Percentiles rank a stretch among this genome's conserved stretches.
Evolutionary conservation across 225 moss, liverwort and hornwort species (phyloP).

Genomic region (Marchantia paleacea): DNA sequence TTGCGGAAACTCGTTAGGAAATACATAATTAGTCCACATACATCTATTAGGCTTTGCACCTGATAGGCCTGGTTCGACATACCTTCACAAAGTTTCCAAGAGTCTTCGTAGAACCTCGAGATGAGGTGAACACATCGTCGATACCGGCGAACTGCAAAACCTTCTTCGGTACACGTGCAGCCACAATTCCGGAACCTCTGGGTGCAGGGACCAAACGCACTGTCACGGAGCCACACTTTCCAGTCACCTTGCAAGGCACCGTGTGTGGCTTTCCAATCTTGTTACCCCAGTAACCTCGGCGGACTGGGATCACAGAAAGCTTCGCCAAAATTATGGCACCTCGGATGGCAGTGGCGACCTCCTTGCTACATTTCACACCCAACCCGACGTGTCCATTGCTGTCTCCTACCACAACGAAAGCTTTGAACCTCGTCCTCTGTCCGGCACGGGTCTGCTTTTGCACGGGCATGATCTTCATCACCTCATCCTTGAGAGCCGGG

Average conservation of each 20-base stretch:
- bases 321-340: conserved; percentile 77
- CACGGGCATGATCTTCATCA: conserved; percentile 99
- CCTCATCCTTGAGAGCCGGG: conserved; percentile 87
- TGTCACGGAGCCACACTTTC: conserved; percentile 74
- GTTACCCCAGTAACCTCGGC: conserved; percentile 81
- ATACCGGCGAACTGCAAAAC: conserved; percentile 80
- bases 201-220: conserved; percentile 73
- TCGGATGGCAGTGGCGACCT: conserved; percentile 70
- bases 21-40: no score
- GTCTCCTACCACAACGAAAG: conserved; percentile 71
- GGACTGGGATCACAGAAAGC: conserved; percentile 69
- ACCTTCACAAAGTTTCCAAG: conserved; percentile 97
- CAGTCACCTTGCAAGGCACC: conserved; percentile 79
- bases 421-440: conserved; percentile 76
- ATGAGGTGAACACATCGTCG: conserved; percentile 85
- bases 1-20: no score
- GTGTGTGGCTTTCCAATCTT: conserved; percentile 83
- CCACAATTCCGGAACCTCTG: conserved; percentile 73
- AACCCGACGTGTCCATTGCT: conserved; percentile 67
- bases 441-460: conserved; percentile 93
- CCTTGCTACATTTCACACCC: conserved; percentile 81
- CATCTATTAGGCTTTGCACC: neutral
- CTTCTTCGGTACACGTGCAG: conserved; percentile 77
- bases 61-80: no score
- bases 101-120: conserved; percentile 90